Evolutionary conservation across 805 yeast genomes (phyloP).

Genomic region (Debaryomyces prosopidis): DNA sequence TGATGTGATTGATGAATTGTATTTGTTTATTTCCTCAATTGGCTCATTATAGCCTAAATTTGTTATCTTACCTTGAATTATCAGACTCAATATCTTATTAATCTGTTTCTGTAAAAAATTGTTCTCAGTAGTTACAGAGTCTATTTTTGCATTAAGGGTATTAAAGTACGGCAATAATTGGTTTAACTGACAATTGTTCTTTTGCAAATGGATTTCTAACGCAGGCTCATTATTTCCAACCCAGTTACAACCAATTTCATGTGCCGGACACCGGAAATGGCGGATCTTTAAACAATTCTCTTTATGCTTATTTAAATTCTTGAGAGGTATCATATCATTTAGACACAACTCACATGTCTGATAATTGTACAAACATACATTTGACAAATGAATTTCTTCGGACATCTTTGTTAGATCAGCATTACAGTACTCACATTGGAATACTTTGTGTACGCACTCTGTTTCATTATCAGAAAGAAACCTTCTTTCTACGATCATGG

Average conservation of each 20-base stretch:
- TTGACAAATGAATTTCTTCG: constrained; percentile 33
- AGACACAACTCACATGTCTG: constrained; percentile 44
- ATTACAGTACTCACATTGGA: constrained; percentile 39
- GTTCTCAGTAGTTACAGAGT: constrained; percentile 35
- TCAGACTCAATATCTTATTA: constrained; percentile 45
- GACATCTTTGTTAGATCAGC: constrained; percentile 25
- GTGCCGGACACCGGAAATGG: constrained; percentile 47
- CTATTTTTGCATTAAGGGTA: constrained; percentile 23
- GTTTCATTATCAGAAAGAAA: constrained; percentile 10
- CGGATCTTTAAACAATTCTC: constrained; percentile 41
- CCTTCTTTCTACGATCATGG: constrained; percentile 21
- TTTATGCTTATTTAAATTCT: constrained; percentile 39
- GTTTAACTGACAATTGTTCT: constrained; percentile 31
- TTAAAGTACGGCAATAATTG: constrained; percentile 28
- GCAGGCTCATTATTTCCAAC: constrained; percentile 35
- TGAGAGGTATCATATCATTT: constrained; percentile 41
- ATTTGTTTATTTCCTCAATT: constrained; percentile 44
- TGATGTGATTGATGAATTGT: constrained; percentile 9
- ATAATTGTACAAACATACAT: constrained; percentile 41
- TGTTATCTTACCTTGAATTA: constrained; percentile 50
- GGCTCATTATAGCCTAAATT: constrained; percentile 50
- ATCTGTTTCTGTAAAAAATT: constrained; percentile 42
- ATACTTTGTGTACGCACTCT: constrained; percentile 41
- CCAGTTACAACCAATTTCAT: constrained; percentile 52
- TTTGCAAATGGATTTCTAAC: constrained; percentile 34